Conservation (phyloP, 345 rosid genomes). For the Hypericum perforatum region DNA sequence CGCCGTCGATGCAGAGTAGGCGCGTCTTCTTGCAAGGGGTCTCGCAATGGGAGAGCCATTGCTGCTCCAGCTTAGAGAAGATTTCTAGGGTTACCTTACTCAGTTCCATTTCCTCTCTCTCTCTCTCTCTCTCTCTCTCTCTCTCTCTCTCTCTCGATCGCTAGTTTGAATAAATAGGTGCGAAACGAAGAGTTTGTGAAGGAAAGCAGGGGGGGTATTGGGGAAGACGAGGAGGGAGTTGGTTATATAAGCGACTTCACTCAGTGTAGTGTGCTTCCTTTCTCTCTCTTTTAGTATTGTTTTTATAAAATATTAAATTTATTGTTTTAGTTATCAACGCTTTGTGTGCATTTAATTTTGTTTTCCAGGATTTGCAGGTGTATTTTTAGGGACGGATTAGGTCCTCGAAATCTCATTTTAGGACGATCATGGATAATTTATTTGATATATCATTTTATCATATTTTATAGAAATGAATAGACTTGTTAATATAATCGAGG, state of each 20-base stretch:
- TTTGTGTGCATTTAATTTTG: too few species aligned
- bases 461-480: too few species aligned
- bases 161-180: conserved; percentile 4
- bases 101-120: conserved; percentile 46
- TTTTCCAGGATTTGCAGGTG: too few species aligned
- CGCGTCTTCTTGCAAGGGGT: conserved; percentile 43
- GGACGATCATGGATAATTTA: too few species aligned
- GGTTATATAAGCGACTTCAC: conserved; percentile 14
- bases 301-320: background rate
- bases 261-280: background rate
- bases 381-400: too few species aligned
- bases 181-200: conserved; percentile 11
- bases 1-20: conserved; percentile 84
- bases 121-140: background rate
- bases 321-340: too few species aligned
- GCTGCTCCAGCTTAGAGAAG: conserved; percentile 77
- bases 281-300: background rate
- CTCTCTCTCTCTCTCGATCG: conserved; percentile 7
- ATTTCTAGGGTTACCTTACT: conserved; percentile 88
- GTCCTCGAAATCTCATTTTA: too few species aligned
- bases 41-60: conserved; percentile 87
- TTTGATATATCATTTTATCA: too few species aligned
- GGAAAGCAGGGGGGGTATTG: conserved; percentile 13
- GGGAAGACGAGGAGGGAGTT: background rate
- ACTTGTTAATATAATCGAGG: too few species aligned